Evolutionary conservation across 1,284 basidiomycete species (phyloP).

Genomic region (Naganishia liquefaciens): DNA sequence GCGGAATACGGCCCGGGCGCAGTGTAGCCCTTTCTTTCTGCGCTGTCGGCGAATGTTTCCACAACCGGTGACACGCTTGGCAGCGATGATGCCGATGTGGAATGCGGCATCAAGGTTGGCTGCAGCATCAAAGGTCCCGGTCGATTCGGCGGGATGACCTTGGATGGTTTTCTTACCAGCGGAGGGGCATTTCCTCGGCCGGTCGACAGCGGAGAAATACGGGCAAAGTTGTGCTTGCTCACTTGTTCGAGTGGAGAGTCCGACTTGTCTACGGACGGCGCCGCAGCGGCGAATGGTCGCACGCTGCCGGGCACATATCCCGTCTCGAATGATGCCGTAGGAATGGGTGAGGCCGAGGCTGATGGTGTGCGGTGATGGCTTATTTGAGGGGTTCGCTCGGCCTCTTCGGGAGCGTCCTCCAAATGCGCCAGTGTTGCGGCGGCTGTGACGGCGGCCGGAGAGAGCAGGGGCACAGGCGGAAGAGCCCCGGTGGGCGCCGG

Average conservation of each 20-base stretch:
- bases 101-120: slow-evolving; percentile 16
- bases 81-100: slow-evolving; percentile 2
- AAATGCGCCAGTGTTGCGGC: background rate
- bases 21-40: slow-evolving; percentile 8
- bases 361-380: slow-evolving; percentile 16
- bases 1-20: slow-evolving; percentile 1
- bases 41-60: slow-evolving; percentile 17
- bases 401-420: background rate
- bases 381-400: background rate
- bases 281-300: background rate
- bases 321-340: slow-evolving; percentile 11
- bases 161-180: slow-evolving; percentile 9
- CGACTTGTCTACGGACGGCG: background rate
- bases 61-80: slow-evolving; percentile 23
- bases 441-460: background rate
- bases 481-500: slow-evolving; percentile 3
- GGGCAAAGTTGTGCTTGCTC: background rate
- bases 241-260: slow-evolving; percentile 6
- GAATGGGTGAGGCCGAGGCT: slow-evolving; percentile 16
- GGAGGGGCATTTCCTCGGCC: background rate
- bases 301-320: slow-evolving; percentile 18
- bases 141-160: slow-evolving; percentile 19
- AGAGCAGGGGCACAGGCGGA: background rate
- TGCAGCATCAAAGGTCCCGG: slow-evolving; percentile 19
- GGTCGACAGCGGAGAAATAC: background rate